Conservation (phyloP, 2,329 filamentous ascomycete species). For the Xylariaceae sp. region DNA sequence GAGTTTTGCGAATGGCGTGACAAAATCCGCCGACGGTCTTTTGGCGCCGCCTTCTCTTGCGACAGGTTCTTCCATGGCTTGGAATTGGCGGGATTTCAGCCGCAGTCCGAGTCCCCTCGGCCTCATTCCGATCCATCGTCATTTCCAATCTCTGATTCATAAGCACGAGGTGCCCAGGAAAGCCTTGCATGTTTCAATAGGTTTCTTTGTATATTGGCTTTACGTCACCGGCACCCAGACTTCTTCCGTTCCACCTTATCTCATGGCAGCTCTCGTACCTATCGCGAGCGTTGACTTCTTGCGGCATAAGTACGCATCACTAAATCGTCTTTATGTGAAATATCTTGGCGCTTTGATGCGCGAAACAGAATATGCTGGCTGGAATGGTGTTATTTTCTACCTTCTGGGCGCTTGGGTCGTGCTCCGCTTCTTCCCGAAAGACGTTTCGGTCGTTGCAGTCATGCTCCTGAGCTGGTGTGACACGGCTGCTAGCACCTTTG, state of each 20-base stretch:
- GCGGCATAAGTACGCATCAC: slow-evolving; percentile 72
- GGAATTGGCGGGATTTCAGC: slow-evolving; percentile 83
- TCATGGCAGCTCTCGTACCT: slow-evolving; percentile 76
- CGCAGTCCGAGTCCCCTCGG: slow-evolving; percentile 89
- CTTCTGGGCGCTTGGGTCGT: slow-evolving; percentile 85
- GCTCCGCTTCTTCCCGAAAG: slow-evolving; percentile 84
- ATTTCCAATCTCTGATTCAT: slow-evolving; percentile 89
- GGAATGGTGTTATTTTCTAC: slow-evolving; percentile 97
- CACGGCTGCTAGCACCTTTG: slow-evolving; percentile 92
- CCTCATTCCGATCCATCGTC: slow-evolving; percentile 88
- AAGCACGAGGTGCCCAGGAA: slow-evolving; percentile 97
- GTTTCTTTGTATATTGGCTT: slow-evolving; percentile 84
- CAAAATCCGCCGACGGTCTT: slow-evolving; percentile 56
- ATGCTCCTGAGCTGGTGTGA: slow-evolving; percentile 96
- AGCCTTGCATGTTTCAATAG: slow-evolving; percentile 89
- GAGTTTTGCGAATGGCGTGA: slow-evolving; percentile 20
- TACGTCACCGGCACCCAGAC: slow-evolving; percentile 78
- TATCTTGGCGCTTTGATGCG: slow-evolving; percentile 89
- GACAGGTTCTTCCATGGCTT: slow-evolving; percentile 42
- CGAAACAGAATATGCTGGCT: slow-evolving; percentile 88
- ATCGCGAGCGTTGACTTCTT: slow-evolving; percentile 78
- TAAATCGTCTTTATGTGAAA: slow-evolving; percentile 85
- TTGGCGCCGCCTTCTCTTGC: slow-evolving; percentile 63
- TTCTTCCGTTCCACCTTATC: slow-evolving; percentile 72
- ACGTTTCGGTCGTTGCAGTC: slow-evolving; percentile 83